phyloP scores from a whole-genome alignment of 208 protist species.

The Crithidia sp. region DNA sequence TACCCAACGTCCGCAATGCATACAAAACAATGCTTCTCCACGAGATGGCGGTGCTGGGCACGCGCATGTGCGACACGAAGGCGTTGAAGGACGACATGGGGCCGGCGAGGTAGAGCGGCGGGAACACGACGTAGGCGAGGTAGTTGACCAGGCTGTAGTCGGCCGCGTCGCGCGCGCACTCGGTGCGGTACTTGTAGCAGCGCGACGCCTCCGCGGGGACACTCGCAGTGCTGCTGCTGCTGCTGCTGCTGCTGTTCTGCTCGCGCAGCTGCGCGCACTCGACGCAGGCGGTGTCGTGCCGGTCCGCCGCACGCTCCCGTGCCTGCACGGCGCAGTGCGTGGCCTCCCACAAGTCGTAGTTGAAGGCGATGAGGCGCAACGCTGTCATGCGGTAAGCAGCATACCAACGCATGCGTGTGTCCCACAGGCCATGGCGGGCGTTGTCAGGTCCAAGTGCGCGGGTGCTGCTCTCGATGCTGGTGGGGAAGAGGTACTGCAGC shows the following conservation, averaged over 20 bases:
- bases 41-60: constrained; percentile 36
- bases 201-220: constrained; percentile 25
- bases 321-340: constrained; percentile 13
- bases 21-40: constrained; percentile 22
- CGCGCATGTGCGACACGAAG: constrained; percentile 77
- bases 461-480: not conserved
- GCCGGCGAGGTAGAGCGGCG: constrained; percentile 89
- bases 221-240: not conserved
- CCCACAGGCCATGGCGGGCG: constrained; percentile 8
- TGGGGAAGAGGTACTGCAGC: constrained; percentile 23
- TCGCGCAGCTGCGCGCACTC: constrained; percentile 42
- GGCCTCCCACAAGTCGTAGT: constrained; percentile 64
- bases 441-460: not conserved
- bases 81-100: constrained; percentile 92
- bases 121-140: constrained; percentile 89
- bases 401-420: constrained; percentile 53
- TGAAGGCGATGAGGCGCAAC: constrained; percentile 88
- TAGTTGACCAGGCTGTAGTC: constrained; percentile 85
- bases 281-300: constrained; percentile 39
- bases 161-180: constrained; percentile 39
- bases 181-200: constrained; percentile 69
- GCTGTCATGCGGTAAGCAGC: constrained; percentile 74
- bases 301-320: constrained; percentile 30
- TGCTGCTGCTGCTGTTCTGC: constrained; percentile 15
- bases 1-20: not conserved